These are phyloP conservation scores for Botrytis galanthina DNA, from an alignment of 2,329 filamentous ascomycete genomes.

Conservation along the genomic window DNA sequence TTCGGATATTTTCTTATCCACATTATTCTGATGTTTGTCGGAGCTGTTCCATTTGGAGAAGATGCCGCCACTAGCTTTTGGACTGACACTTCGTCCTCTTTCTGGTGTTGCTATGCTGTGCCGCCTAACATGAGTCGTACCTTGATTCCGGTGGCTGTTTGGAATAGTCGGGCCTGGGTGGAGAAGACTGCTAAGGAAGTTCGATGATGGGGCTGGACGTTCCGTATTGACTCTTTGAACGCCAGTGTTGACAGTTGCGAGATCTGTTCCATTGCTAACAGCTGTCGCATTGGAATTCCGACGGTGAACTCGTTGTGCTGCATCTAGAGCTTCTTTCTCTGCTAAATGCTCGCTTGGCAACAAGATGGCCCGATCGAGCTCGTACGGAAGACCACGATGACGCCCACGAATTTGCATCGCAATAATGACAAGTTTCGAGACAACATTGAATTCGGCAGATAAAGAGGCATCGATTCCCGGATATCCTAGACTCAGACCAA, in stretches of 20 bases:
- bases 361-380: constrained; percentile 67
- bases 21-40: constrained; percentile 8
- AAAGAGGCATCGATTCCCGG: constrained; percentile 74
- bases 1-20: constrained; percentile 1
- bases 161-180: constrained; percentile 39
- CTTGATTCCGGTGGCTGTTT: constrained; percentile 28
- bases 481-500: constrained; percentile 86
- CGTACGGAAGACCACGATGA: constrained; percentile 66
- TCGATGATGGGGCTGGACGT: constrained; percentile 24
- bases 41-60: constrained; percentile 17
- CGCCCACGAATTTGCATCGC: constrained; percentile 69
- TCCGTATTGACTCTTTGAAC: constrained; percentile 22
- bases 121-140: constrained; percentile 7
- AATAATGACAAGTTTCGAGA: constrained; percentile 62
- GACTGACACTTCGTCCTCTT: constrained; percentile 13
- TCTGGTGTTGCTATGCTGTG: constrained; percentile 16
- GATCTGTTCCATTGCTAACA: constrained; percentile 18
- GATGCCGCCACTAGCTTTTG: constrained; percentile 10
- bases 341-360: constrained; percentile 64
- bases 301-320: constrained; percentile 21
- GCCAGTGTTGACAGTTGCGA: constrained; percentile 11
- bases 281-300: constrained; percentile 24
- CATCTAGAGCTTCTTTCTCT: constrained; percentile 54
- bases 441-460: constrained; percentile 71
- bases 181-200: constrained; percentile 34